Conservation (phyloP, 306 rosid species). For the Albizia julibrissin region DNA sequence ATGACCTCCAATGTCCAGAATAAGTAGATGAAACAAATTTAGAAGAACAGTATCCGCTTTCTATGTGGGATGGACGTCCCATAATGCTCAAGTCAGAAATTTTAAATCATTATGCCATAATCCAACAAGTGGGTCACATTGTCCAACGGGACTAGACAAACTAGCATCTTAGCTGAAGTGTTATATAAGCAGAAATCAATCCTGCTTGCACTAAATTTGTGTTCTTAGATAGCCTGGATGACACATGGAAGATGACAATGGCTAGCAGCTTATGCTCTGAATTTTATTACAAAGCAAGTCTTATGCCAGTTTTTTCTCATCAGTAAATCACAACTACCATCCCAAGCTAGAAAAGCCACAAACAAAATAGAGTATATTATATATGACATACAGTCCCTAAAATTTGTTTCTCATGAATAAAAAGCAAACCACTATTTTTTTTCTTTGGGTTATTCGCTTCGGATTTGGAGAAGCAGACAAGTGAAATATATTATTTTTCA, state of each 20-base stretch:
- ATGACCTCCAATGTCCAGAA: not conserved
- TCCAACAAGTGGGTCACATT: slow-evolving; percentile 1
- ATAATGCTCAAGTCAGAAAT: not conserved
- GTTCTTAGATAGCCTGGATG: slow-evolving; percentile 3
- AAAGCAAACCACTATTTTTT: not conserved
- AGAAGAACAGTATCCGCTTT: not conserved
- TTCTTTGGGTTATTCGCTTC: not conserved
- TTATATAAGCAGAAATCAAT: slow-evolving; percentile 13
- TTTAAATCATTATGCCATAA: not conserved
- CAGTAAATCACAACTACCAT: not conserved
- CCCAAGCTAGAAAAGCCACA: slow-evolving; percentile 11
- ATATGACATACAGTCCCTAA: not conserved
- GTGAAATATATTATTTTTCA: slow-evolving; percentile 9
- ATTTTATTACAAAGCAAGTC: slow-evolving; percentile 4
- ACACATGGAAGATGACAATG: slow-evolving; percentile 3
- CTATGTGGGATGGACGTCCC: not conserved
- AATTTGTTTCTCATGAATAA: slow-evolving; percentile 12
- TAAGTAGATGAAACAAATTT: not conserved
- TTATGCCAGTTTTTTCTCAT: not conserved
- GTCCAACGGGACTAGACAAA: slow-evolving; percentile 13
- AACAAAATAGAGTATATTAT: slow-evolving; percentile 2
- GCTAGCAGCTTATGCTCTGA: slow-evolving; percentile 19
- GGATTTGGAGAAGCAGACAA: not conserved
- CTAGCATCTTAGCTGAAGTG: slow-evolving; percentile 4
- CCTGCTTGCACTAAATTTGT: not conserved